Percentiles rank a stretch among this genome's conserved stretches.
These are phyloP conservation scores for Marchantia polymorpha DNA, from an alignment of 225 moss, liverwort and hornwort genomes.

Conservation along the genomic window DNA sequence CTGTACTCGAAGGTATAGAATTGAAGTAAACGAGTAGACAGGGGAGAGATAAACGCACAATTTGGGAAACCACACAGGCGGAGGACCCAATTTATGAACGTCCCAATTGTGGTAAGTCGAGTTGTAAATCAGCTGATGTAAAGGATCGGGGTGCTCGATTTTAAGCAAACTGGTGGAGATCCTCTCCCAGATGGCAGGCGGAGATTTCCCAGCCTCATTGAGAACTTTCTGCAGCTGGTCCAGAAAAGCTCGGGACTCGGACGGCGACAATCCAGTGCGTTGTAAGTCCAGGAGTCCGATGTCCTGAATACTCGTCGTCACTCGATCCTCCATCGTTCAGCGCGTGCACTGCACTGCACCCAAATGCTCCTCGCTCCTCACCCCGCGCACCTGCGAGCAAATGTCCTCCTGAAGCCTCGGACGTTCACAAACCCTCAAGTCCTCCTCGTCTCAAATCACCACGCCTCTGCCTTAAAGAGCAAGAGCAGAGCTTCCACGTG, in stretches of 20 bases:
- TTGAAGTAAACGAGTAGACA: not conserved
- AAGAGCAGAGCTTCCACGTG: too few species aligned
- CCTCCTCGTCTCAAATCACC: too few species aligned
- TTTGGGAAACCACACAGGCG: slow-evolving; percentile 80
- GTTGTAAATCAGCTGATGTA: slow-evolving; percentile 69
- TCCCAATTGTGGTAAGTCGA: slow-evolving; percentile 62
- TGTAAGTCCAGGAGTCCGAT: slow-evolving; percentile 29
- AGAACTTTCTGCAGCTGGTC: slow-evolving; percentile 20
- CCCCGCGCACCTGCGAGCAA: too few species aligned
- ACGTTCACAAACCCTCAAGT: too few species aligned
- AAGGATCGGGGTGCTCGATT: slow-evolving; percentile 51
- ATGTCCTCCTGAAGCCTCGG: too few species aligned
- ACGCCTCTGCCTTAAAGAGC: too few species aligned
- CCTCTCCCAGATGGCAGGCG: slow-evolving; percentile 47
- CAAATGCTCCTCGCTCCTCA: too few species aligned
- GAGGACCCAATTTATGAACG: slow-evolving; percentile 53
- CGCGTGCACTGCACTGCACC: too few species aligned
- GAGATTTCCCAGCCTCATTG: slow-evolving; percentile 17
- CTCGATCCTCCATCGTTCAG: not conserved
- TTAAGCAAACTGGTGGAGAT: slow-evolving; percentile 59
- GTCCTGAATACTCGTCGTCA: slow-evolving; percentile 11
- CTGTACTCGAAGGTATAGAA: not conserved
- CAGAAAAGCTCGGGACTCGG: slow-evolving; percentile 22
- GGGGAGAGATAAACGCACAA: slow-evolving; percentile 43
- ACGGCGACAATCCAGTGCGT: slow-evolving; percentile 22